Percentiles rank a stretch among this genome's conserved stretches.
These are phyloP conservation scores for Microcos paniculata DNA, from an alignment of 345 rosid species.

Conservation along the genomic window DNA sequence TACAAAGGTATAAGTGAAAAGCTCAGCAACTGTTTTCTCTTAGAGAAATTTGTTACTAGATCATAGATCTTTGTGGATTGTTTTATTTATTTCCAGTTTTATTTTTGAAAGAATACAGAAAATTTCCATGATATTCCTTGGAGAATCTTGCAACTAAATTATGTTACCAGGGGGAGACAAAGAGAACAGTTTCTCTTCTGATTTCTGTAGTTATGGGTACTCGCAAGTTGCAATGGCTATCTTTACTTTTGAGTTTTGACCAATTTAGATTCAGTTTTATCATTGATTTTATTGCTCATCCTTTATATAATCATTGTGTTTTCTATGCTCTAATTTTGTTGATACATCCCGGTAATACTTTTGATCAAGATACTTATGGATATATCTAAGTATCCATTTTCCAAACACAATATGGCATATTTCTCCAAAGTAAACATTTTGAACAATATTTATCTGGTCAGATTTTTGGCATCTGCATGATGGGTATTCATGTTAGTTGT, in stretches of 20 bases:
- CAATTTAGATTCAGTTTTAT: neutral
- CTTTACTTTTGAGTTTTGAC: neutral
- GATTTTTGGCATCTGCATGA: neutral
- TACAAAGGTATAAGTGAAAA: neutral
- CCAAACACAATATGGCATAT: neutral
- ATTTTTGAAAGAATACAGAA: neutral
- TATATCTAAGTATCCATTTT: neutral
- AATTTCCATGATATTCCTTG: neutral
- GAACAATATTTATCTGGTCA: neutral
- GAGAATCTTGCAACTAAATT: conserved; percentile 5
- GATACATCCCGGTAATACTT: neutral
- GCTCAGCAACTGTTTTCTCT: neutral
- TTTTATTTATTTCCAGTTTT: neutral
- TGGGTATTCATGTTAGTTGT: neutral
- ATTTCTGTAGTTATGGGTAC: neutral
- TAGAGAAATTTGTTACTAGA: neutral
- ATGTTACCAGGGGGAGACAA: neutral
- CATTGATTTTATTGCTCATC: neutral
- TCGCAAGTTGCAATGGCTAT: neutral
- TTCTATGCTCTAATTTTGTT: neutral
- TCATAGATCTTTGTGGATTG: neutral
- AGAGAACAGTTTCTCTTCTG: neutral
- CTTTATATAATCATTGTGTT: neutral
- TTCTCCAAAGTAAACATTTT: conserved; percentile 1
- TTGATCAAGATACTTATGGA: neutral